A percentile compares a stretch with the other conserved stretches of the same genome.
phyloP scores from a whole-genome alignment of 2,329 filamentous ascomycete species.

The Myriosclerotinia curreyana region DNA sequence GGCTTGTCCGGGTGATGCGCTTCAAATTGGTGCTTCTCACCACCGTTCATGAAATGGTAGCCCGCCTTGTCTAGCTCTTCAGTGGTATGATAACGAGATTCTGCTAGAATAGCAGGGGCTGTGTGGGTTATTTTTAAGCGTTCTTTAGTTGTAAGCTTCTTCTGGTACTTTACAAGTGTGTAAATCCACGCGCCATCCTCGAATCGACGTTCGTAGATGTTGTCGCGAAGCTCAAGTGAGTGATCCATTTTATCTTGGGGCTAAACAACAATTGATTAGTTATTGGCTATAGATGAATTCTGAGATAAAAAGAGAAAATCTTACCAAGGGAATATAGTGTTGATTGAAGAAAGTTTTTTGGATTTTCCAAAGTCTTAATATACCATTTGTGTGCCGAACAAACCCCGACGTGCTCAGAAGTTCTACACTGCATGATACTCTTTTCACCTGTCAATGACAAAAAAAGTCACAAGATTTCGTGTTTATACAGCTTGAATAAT shows the following conservation, averaged over 20 bases:
- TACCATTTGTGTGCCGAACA: background rate
- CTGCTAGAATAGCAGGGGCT: background rate
- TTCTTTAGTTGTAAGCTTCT: background rate
- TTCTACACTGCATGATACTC: background rate
- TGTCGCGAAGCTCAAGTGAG: background rate
- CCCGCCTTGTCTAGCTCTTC: slow-evolving; percentile 1
- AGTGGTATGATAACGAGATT: background rate
- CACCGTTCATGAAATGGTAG: slow-evolving; percentile 1
- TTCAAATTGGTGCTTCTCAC: slow-evolving; percentile 4
- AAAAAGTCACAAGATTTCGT: background rate
- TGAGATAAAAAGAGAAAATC: background rate
- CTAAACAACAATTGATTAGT: background rate
- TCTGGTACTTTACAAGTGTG: background rate
- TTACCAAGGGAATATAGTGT: background rate
- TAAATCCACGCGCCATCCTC: background rate
- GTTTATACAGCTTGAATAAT: background rate
- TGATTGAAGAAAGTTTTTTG: background rate
- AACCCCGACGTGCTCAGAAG: background rate
- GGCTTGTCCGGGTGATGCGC: background rate
- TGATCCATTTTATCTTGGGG: background rate
- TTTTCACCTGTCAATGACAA: background rate
- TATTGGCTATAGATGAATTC: background rate
- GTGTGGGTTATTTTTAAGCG: background rate
- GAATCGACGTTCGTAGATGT: background rate
- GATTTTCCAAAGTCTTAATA: background rate